Percentiles rank a stretch among this genome's conserved stretches.
Conservation (phyloP, 352 stramenopile species). For the Phytophthora boehmeriae region DNA sequence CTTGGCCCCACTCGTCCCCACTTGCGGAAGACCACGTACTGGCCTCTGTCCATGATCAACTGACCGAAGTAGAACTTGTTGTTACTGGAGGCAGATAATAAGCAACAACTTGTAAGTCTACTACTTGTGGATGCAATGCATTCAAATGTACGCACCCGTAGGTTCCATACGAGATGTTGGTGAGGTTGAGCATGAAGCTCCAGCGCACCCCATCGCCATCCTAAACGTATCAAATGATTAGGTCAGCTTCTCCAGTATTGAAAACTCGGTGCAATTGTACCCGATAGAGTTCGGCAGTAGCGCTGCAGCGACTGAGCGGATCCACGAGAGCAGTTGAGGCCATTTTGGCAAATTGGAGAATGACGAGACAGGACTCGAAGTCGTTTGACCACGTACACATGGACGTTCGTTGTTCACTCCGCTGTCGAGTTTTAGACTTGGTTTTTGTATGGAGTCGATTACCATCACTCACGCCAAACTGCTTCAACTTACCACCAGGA, state of each 20-base stretch:
- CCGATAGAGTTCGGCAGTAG: conserved; percentile 32
- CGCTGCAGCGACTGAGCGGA: conserved; percentile 21
- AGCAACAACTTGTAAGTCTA: no score
- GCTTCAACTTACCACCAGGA: no score
- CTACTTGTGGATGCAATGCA: no score
- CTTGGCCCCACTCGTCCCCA: conserved; percentile 72
- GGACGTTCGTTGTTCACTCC: conserved; percentile 6
- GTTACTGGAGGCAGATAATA: conserved; percentile 38
- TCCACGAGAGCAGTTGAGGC: conserved; percentile 35
- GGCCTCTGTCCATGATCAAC: conserved; percentile 49
- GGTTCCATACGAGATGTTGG: conserved; percentile 58
- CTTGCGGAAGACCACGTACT: conserved; percentile 65
- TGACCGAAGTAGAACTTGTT: conserved; percentile 85
- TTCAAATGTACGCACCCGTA: no score
- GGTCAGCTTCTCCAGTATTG: background rate
- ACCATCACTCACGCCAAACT: background rate
- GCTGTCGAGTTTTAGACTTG: background rate
- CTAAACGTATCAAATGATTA: conserved; percentile 23
- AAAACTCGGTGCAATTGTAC: conserved; percentile 8
- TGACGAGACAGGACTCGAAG: conserved; percentile 15
- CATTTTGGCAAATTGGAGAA: conserved; percentile 31
- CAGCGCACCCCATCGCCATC: conserved; percentile 57
- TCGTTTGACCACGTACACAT: conserved; percentile 8
- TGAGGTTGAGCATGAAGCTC: conserved; percentile 77
- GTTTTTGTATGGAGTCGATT: background rate